Conservation (phyloP, 371 early-diverging fungal species). For the Phascolomyces articulosus region DNA sequence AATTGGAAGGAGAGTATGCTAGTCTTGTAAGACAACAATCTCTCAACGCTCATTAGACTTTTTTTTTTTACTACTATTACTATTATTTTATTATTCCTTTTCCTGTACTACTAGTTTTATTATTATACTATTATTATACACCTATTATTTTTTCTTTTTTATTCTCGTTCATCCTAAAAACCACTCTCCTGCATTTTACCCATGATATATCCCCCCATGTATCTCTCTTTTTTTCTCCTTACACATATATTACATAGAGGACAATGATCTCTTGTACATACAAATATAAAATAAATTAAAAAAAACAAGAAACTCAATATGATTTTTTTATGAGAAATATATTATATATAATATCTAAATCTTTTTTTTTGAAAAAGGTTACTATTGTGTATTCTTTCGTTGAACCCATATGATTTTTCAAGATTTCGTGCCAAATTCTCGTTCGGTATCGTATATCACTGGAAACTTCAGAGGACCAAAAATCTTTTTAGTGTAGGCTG, state of each 20-base stretch:
- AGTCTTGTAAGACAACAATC: constrained; percentile 42
- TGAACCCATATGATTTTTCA: too few relatives aligned
- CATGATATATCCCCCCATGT: neutral
- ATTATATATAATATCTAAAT: too few relatives aligned
- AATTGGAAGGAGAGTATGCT: constrained; percentile 34
- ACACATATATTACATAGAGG: neutral
- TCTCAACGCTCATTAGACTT: constrained; percentile 27
- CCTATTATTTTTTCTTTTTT: constrained; percentile 27
- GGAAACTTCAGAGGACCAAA: too few relatives aligned
- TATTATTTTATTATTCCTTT: neutral
- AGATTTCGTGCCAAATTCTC: too few relatives aligned
- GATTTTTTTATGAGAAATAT: too few relatives aligned
- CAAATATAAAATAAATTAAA: neutral
- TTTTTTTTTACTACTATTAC: neutral
- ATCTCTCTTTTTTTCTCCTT: neutral
- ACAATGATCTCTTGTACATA: constrained; percentile 1
- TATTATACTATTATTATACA: constrained; percentile 6
- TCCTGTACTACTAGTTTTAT: neutral
- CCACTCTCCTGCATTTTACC: neutral
- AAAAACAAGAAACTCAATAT: too few relatives aligned
- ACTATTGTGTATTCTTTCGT: too few relatives aligned
- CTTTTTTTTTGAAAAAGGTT: too few relatives aligned
- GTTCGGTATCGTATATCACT: too few relatives aligned
- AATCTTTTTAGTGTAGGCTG: too few relatives aligned
- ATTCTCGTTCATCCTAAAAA: neutral